These are phyloP conservation scores for Irpex sp. DNA, from an alignment of 1,284 basidiomycete genomes.

Conservation along the genomic window DNA sequence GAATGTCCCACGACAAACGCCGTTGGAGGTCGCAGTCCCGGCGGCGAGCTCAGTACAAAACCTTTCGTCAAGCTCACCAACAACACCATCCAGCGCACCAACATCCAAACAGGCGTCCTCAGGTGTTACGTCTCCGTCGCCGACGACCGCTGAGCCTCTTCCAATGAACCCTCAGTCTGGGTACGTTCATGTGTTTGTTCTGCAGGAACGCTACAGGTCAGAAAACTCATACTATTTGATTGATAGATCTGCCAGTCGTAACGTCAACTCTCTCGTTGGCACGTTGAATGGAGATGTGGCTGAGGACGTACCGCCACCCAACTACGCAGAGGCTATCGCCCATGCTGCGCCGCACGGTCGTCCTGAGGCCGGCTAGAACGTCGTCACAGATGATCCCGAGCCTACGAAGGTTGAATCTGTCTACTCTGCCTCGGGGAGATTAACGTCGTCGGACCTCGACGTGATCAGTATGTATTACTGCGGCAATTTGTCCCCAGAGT, in stretches of 20 bases:
- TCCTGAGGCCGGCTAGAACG: too few species aligned
- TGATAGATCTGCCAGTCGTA: background rate
- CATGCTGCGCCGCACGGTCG: background rate
- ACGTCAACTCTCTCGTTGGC: background rate
- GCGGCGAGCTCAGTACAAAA: too few species aligned
- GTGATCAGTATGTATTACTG: too few species aligned
- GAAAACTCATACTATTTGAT: background rate
- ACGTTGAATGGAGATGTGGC: background rate
- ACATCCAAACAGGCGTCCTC: background rate
- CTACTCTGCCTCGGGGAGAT: too few species aligned
- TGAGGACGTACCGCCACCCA: background rate
- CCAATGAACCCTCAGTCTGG: background rate
- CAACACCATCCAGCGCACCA: background rate
- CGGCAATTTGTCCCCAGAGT: too few species aligned
- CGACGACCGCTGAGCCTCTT: too few species aligned
- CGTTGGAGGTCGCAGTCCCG: too few species aligned
- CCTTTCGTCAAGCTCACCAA: background rate
- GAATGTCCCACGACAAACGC: too few species aligned
- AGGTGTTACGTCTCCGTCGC: background rate
- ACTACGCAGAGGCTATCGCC: background rate
- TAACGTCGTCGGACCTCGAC: too few species aligned
- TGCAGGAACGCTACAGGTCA: too few species aligned
- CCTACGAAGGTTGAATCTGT: too few species aligned
- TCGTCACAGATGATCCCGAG: too few species aligned
- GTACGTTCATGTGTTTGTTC: background rate